Percentiles rank a stretch among this genome's conserved stretches.
phyloP scores from a whole-genome alignment of 192 early-diverging fungal species.

The Coemansia sp. region DNA sequence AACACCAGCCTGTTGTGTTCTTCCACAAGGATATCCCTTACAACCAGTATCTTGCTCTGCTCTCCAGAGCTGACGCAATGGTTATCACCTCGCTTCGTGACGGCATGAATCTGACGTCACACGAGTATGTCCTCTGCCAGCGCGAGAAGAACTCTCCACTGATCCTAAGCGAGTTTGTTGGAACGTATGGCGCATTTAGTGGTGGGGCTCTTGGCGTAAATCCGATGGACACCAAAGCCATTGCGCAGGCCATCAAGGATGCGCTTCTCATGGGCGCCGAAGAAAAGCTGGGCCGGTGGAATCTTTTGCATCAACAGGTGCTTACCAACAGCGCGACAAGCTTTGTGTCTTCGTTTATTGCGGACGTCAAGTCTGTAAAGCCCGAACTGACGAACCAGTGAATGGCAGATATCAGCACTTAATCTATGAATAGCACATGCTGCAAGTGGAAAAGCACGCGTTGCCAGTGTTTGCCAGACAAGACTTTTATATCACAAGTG shows the following conservation, averaged over 20 bases:
- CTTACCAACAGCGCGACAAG: slow-evolving; percentile 67
- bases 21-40: slow-evolving; percentile 91
- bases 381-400: slow-evolving; percentile 6
- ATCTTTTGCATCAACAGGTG: slow-evolving; percentile 69
- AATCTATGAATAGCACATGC: neutral
- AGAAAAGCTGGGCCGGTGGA: slow-evolving; percentile 75
- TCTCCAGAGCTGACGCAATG: slow-evolving; percentile 85
- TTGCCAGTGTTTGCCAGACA: too few species aligned
- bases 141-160: slow-evolving; percentile 78
- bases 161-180: slow-evolving; percentile 96
- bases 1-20: slow-evolving; percentile 87
- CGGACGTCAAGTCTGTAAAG: slow-evolving; percentile 35
- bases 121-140: slow-evolving; percentile 94
- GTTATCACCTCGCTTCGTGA: slow-evolving; percentile 91
- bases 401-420: neutral
- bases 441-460: too few species aligned
- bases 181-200: slow-evolving; percentile 88
- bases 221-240: slow-evolving; percentile 93
- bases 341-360: slow-evolving; percentile 65
- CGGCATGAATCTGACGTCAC: slow-evolving; percentile 96
- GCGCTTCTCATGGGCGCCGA: slow-evolving; percentile 80
- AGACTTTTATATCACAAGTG: too few species aligned
- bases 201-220: slow-evolving; percentile 87
- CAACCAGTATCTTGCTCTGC: slow-evolving; percentile 86
- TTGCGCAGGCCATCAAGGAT: slow-evolving; percentile 87